Conservation (phyloP, 495 filamentous ascomycete species). For the Apiosordaria backusii region DNA sequence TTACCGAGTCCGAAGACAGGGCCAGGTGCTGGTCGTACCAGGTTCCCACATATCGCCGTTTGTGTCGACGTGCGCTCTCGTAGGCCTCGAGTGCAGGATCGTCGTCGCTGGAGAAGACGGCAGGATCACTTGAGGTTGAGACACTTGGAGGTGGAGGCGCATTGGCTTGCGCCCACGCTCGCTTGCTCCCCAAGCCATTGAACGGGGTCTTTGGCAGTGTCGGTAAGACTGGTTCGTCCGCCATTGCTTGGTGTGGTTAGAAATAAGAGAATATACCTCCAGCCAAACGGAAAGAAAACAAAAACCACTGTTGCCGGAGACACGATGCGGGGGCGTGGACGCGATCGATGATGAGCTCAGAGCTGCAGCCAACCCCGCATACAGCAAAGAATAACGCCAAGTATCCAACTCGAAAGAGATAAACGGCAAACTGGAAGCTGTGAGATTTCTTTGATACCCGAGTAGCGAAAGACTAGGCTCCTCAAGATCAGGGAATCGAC, state of each 20-base stretch:
- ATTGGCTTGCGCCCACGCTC: neutral
- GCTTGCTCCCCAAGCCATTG: constrained; percentile 10
- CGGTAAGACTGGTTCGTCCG: constrained; percentile 47
- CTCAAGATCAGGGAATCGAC: neutral
- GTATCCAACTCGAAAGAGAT: neutral
- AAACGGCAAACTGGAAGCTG: neutral
- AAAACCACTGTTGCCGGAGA: neutral
- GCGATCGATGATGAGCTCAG: neutral
- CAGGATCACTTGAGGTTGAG: constrained; percentile 64
- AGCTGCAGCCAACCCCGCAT: neutral
- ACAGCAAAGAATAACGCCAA: neutral
- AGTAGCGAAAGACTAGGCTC: neutral
- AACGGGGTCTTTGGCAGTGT: constrained; percentile 25
- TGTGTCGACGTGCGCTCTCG: constrained; percentile 40
- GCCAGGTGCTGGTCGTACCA: constrained; percentile 63
- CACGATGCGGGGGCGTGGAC: constrained; percentile 2
- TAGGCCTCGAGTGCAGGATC: constrained; percentile 73
- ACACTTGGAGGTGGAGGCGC: constrained; percentile 19
- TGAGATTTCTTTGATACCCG: neutral
- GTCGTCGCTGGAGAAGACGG: constrained; percentile 76
- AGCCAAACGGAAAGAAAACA: constrained; percentile 3
- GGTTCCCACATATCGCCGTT: constrained; percentile 61
- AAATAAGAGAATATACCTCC: neutral
- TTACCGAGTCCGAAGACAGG: constrained; percentile 39
- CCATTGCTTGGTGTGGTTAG: constrained; percentile 30